Percentiles rank a stretch among this genome's conserved stretches.
phyloP scores from a whole-genome alignment of 176 grass and related monocot species.

The Poa annua region DNA sequence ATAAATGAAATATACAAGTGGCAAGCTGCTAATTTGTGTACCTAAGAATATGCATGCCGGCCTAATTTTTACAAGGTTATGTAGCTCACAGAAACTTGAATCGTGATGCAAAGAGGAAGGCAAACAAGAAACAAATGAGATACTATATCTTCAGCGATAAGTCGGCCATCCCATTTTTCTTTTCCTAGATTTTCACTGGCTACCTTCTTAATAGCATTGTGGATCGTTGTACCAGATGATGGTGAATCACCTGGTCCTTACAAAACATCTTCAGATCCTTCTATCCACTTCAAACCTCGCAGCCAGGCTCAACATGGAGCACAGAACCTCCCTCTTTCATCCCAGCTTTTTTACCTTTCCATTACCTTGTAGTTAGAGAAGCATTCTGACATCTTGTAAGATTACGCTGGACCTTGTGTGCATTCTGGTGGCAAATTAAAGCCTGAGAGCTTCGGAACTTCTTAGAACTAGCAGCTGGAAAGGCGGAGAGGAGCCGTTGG shows the following conservation, averaged over 20 bases:
- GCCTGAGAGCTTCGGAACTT: slow-evolving; percentile 38
- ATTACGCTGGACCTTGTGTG: slow-evolving; percentile 32
- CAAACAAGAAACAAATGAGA: background rate
- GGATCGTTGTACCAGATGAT: slow-evolving; percentile 26
- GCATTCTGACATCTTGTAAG: slow-evolving; percentile 28
- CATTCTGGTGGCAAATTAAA: slow-evolving; percentile 42
- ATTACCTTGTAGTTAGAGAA: slow-evolving; percentile 1
- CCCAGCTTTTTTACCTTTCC: slow-evolving; percentile 25
- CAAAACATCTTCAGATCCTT: slow-evolving; percentile 17
- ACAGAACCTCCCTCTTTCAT: slow-evolving; percentile 19
- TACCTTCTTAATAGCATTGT: background rate
- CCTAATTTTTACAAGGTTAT: slow-evolving; percentile 5
- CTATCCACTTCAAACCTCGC: slow-evolving; percentile 6
- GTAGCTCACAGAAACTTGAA: slow-evolving; percentile 11
- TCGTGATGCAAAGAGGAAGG: background rate
- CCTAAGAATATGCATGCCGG: background rate
- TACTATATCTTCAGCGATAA: slow-evolving; percentile 30
- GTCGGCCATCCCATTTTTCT: background rate
- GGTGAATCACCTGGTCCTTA: slow-evolving; percentile 37
- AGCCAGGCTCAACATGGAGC: background rate
- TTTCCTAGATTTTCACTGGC: background rate
- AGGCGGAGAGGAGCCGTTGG: background rate
- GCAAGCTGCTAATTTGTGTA: background rate
- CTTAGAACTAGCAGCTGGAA: slow-evolving; percentile 31
- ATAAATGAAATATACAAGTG: background rate